Conservation (phyloP, 495 filamentous ascomycete species). For the Neurospora sp. region DNA sequence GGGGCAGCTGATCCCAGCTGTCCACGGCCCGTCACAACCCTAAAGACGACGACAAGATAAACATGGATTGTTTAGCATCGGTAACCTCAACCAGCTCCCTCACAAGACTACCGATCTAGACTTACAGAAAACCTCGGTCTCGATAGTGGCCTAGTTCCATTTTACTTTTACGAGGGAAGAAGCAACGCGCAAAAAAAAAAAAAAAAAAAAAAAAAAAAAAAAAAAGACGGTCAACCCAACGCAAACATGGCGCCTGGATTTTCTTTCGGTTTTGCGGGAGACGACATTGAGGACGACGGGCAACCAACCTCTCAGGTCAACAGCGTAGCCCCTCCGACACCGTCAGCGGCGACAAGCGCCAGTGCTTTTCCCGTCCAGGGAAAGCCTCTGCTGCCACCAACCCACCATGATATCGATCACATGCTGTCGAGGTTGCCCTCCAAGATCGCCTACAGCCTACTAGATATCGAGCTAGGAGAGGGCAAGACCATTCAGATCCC, state of each 20-base stretch:
- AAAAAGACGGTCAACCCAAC: not conserved
- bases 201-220: not conserved
- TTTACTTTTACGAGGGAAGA: not conserved
- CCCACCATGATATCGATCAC: constrained; percentile 28
- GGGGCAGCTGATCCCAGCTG: not conserved
- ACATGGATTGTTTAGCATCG: not conserved
- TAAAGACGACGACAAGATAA: not conserved
- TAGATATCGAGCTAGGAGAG: constrained; percentile 43
- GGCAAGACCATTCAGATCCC: constrained; percentile 47
- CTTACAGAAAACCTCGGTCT: not conserved
- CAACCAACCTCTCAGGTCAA: constrained; percentile 10
- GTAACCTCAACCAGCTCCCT: not conserved
- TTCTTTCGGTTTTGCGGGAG: constrained; percentile 72
- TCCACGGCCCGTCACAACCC: not conserved
- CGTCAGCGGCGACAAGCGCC: constrained; percentile 21
- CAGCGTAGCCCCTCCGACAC: not conserved
- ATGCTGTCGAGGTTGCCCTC: constrained; percentile 65
- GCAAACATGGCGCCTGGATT: constrained; percentile 34
- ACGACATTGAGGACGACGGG: constrained; percentile 68
- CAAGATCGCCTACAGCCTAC: constrained; percentile 61
- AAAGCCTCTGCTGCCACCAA: constrained; percentile 38
- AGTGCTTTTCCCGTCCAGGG: constrained; percentile 37
- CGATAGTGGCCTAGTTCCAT: not conserved
- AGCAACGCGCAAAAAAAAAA: not conserved
- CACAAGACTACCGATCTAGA: not conserved